A percentile compares a stretch with the other conserved stretches of the same genome.
Evolutionary conservation across 23 red algal species (phyloP).

Genomic region (Chondrus crispus): DNA sequence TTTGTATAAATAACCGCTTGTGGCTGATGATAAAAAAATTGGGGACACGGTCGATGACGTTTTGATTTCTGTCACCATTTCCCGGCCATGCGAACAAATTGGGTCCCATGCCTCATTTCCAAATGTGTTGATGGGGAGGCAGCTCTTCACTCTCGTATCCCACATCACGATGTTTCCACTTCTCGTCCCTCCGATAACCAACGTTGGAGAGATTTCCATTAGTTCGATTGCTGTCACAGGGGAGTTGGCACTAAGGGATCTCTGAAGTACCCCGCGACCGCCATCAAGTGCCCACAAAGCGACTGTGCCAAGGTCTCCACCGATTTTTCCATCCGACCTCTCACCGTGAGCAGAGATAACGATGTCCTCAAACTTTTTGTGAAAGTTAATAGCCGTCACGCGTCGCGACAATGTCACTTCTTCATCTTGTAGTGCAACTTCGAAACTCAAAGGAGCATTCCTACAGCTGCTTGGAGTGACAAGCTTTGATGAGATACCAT

Average conservation of each 20-base stretch:
- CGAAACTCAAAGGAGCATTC: constrained; percentile 11
- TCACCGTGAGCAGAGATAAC: constrained; percentile 11
- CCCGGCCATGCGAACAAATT: not conserved
- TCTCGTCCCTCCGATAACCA: constrained; percentile 25
- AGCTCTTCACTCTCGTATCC: constrained; percentile 40
- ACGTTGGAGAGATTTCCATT: not conserved
- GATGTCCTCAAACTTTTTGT: constrained; percentile 33
- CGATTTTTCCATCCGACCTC: not conserved
- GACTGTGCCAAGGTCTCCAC: not conserved
- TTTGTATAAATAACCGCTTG: constrained; percentile 25
- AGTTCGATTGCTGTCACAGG: constrained; percentile 31
- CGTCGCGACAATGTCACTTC: not conserved
- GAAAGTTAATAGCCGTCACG: constrained; percentile 19
- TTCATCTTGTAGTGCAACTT: constrained; percentile 1
- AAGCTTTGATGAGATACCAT: too few relatives aligned
- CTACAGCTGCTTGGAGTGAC: too few relatives aligned
- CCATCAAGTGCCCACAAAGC: constrained; percentile 31
- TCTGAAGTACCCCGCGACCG: constrained; percentile 15
- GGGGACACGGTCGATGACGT: not conserved
- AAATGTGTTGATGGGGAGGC: constrained; percentile 5
- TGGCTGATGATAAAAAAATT: constrained; percentile 17
- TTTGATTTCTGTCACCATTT: constrained; percentile 3
- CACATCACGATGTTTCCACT: constrained; percentile 25
- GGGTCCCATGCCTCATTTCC: not conserved
- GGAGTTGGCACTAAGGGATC: not conserved